Percentiles rank a stretch among this genome's conserved stretches.
phyloP scores from a whole-genome alignment of 768 basidiomycete species.

The Boletus subparvulus region DNA sequence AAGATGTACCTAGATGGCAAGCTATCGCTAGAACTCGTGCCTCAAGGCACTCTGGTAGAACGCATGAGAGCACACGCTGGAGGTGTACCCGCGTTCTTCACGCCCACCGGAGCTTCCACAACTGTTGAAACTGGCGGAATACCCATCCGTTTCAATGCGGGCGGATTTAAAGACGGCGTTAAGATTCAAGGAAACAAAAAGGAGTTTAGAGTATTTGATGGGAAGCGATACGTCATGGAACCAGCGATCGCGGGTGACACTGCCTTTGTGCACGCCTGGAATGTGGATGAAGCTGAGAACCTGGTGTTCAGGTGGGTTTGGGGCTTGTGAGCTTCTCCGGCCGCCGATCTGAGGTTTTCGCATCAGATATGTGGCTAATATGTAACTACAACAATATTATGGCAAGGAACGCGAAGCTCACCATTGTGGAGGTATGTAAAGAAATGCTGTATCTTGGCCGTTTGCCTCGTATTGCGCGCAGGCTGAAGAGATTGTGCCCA shows the following conservation, averaged over 20 bases:
- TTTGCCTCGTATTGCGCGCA: constrained; percentile 25
- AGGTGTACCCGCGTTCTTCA: constrained; percentile 87
- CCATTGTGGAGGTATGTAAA: constrained; percentile 73
- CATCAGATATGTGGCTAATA: constrained; percentile 71
- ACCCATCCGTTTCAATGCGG: constrained; percentile 74
- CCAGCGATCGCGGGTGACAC: constrained; percentile 74
- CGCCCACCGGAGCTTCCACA: constrained; percentile 81
- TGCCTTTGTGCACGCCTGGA: constrained; percentile 86
- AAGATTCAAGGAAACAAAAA: constrained; percentile 70
- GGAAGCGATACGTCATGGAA: constrained; percentile 75
- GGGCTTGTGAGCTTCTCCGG: background rate
- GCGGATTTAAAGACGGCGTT: constrained; percentile 64
- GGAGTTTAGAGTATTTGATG: constrained; percentile 71
- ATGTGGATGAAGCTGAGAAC: constrained; percentile 87
- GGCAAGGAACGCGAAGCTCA: constrained; percentile 84
- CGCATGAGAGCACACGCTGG: constrained; percentile 82
- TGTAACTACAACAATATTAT: constrained; percentile 76
- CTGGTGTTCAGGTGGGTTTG: constrained; percentile 75
- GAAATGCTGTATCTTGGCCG: background rate
- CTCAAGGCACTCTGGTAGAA: constrained; percentile 89
- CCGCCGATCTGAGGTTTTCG: background rate
- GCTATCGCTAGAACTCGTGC: constrained; percentile 83
- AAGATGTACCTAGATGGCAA: constrained; percentile 72
- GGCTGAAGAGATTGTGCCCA: constrained; percentile 86
- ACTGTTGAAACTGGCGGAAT: constrained; percentile 74